phyloP scores from a whole-genome alignment of 495 filamentous ascomycete genomes.

The Viridothelium virens region DNA sequence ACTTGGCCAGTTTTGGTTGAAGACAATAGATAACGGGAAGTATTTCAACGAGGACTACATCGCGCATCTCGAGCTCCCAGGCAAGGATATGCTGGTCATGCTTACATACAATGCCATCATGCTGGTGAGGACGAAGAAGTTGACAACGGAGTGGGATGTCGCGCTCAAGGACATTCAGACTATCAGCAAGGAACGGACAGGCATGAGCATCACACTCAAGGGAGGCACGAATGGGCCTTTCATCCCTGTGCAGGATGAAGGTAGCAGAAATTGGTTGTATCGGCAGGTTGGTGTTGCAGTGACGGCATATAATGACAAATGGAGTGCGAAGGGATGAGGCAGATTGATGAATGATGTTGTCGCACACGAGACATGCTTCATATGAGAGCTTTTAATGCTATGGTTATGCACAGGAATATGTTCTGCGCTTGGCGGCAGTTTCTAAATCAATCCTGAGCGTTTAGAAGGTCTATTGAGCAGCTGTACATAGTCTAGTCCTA shows the following conservation, averaged over 20 bases:
- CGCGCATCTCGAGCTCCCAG: slow-evolving; percentile 84
- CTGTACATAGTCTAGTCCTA: background rate
- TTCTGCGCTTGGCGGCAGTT: background rate
- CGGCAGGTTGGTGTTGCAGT: slow-evolving; percentile 60
- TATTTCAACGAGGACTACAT: slow-evolving; percentile 98
- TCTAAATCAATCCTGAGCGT: background rate
- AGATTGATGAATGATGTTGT: slow-evolving; percentile 5
- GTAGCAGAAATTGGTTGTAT: slow-evolving; percentile 79
- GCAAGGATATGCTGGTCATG: slow-evolving; percentile 72
- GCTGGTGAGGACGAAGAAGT: slow-evolving; percentile 74
- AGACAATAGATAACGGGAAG: slow-evolving; percentile 92
- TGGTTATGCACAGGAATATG: background rate
- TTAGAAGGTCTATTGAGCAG: too few species aligned
- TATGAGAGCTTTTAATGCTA: background rate
- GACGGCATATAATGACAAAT: slow-evolving; percentile 64
- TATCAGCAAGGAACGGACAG: slow-evolving; percentile 91
- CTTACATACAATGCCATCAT: slow-evolving; percentile 88
- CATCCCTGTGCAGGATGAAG: slow-evolving; percentile 85
- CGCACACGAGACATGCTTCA: background rate
- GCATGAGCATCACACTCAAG: slow-evolving; percentile 78
- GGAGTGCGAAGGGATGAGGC: slow-evolving; percentile 52
- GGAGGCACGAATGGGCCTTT: slow-evolving; percentile 91
- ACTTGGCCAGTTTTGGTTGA: slow-evolving; percentile 96
- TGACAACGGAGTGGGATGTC: slow-evolving; percentile 90
- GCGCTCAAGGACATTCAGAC: slow-evolving; percentile 93